Evolutionary conservation across 148 eudicot genomes (phyloP), one percentile per base, ranked within the genome.

Genomic region (Linanthus parryae): DNA sequence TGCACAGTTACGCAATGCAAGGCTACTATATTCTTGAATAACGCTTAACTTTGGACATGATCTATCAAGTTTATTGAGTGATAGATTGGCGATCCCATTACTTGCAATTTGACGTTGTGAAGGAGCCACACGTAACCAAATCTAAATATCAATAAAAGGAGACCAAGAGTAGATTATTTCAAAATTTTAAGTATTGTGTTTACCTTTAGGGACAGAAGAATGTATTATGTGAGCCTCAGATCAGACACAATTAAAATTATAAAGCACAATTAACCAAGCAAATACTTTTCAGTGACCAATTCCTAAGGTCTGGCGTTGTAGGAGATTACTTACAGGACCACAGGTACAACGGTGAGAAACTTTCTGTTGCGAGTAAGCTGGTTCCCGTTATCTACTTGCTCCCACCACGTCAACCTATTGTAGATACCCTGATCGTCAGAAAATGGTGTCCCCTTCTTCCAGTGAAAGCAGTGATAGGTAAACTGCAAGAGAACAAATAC

Each of bases 401-500:
- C 91, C 91, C 91, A 83, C 91, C 91, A 83, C 30, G 91, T 83
- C 74, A 83, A 64, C 48, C 85, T 72, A 62, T 83, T 83, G 72
- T 83, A 83, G 69, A 83, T 79, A 31, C 91, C 91, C 63, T 83
- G 91, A 44, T 83, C 91, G 39, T 83, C 91, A 64, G 91, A 57
- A 80, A 83, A 83, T n/a, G 91, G 86, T 4, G 91, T 83, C 35
- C 91, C 91, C 74, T 83, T 83, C 73, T 76, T 79, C 91, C 91
- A 83, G 40, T 80, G 91, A 51, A 83, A 83, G 73, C 26, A 83
- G 33, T 73, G 78, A 69, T 83, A 83, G 14, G 91, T 83, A 15
- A 83, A 61, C 91, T 83, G 63, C 35, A n/a, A 18, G n/a, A 64
- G n/a, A 54, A 52, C 28, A 26, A 18, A 53, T 14, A 29, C 5